Conservation (phyloP, 148 eudicot genomes). For the Chenopodium berlandieri region DNA sequence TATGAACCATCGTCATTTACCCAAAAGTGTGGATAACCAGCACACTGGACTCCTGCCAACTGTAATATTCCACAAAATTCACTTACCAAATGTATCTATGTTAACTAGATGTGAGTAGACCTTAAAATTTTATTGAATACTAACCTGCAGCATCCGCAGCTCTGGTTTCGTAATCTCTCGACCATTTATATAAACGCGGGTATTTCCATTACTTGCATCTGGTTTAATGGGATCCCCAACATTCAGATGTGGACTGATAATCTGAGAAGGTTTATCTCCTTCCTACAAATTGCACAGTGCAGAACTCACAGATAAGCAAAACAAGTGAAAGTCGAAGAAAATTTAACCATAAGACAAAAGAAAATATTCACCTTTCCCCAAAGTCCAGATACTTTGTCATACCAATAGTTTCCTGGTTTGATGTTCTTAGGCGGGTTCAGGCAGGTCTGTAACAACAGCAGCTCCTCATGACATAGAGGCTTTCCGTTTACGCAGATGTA, state of each 20-base stretch:
- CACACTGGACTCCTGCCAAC: constrained; percentile 99
- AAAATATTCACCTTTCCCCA: constrained; percentile 94
- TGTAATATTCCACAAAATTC: constrained; percentile 32
- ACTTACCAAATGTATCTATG: constrained; percentile 1
- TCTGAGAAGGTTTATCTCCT: constrained; percentile 88
- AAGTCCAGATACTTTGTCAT: constrained; percentile 98
- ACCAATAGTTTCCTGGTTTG: constrained; percentile 94
- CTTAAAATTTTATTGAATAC: background rate
- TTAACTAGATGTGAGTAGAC: constrained; percentile 10
- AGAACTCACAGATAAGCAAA: constrained; percentile 14
- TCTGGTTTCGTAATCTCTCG: constrained; percentile 95
- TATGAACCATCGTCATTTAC: constrained; percentile 99
- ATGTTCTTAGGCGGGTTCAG: constrained; percentile 84
- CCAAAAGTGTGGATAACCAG: constrained; percentile 99
- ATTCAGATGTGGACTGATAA: constrained; percentile 84
- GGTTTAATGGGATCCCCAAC: constrained; percentile 83
- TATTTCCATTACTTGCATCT: constrained; percentile 91
- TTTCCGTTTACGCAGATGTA: constrained; percentile 77
- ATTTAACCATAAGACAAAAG: background rate
- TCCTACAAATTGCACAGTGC: constrained; percentile 50
- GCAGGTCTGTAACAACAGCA: constrained; percentile 68
- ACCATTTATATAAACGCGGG: constrained; percentile 92
- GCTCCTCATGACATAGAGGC: constrained; percentile 85
- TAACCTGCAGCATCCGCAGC: constrained; percentile 94
- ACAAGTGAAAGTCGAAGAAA: constrained; percentile 11